These are phyloP conservation scores for Penicillium frequentans DNA, from an alignment of 2,329 filamentous ascomycete genomes.

Conservation along the genomic window DNA sequence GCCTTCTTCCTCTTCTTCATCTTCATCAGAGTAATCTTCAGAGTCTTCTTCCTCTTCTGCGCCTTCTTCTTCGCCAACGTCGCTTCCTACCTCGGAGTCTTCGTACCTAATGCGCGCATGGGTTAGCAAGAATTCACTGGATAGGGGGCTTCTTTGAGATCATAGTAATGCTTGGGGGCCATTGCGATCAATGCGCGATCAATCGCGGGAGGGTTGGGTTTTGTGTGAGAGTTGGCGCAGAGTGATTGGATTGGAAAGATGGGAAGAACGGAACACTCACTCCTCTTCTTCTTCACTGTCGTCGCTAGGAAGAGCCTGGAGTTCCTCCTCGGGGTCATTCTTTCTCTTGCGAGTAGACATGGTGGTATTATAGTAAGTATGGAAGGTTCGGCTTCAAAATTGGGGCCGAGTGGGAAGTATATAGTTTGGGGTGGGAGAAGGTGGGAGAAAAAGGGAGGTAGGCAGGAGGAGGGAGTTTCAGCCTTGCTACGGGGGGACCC, in stretches of 20 bases:
- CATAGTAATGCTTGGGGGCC: neutral
- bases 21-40: constrained; percentile 29
- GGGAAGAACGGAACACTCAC: constrained; percentile 32
- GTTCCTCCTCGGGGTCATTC: constrained; percentile 50
- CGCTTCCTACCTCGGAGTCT: constrained; percentile 34
- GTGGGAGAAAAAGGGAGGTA: constrained; percentile 25
- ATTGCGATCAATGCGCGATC: constrained; percentile 6
- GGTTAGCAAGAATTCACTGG: neutral
- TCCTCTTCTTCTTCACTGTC: constrained; percentile 54
- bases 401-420: constrained; percentile 33
- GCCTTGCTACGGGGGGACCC: constrained; percentile 1
- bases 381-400: constrained; percentile 30
- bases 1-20: constrained; percentile 23
- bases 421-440: constrained; percentile 17
- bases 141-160: neutral
- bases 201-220: neutral
- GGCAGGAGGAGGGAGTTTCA: constrained; percentile 24
- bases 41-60: constrained; percentile 28
- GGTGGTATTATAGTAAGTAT: constrained; percentile 38
- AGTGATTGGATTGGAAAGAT: neutral
- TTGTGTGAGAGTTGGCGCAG: neutral
- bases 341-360: constrained; percentile 54
- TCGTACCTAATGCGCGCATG: constrained; percentile 34
- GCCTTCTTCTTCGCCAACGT: constrained; percentile 29
- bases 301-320: constrained; percentile 50